Evolutionary conservation across 2,329 filamentous ascomycete genomes (phyloP), one percentile per base, ranked within the genome.

Genomic region (Curvularia hawaiiensis): DNA sequence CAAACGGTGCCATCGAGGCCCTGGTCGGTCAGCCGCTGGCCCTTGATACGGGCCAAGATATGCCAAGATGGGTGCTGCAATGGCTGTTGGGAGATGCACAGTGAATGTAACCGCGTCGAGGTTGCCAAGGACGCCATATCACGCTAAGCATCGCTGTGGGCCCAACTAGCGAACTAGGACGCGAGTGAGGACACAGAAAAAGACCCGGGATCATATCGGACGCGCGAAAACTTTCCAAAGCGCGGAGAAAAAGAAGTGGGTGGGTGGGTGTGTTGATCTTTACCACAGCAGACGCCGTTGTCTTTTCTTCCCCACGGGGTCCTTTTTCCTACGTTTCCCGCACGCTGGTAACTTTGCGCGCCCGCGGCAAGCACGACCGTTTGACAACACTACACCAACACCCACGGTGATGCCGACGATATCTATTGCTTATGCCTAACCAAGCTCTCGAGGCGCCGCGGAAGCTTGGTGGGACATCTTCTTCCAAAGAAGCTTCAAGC

Each of bases 31-130:
- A 68, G 60, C 51, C 61, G 65, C 53, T 60, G 59, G 60, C 45
- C 62, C 63, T 64, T 60, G 65, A 62, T 63, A 63, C 54, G 45
- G 55, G 71, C 72, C 73, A 73, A 74, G 71, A 55, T 38, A 47
- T 61, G 71, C 71, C 71, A 71, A 74, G 71, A 41, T 61, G 54
- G 62, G 61, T 57, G 61, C 62, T 65, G 58, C 49, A 63, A 60
- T 58, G 63, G 59, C 60, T 68, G 58, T 58, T 61, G 61, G 58
- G 52, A 45, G 44, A 54, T 38, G 44, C 22, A 47, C 50, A 53
- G 39, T 50, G 40, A 50, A 66, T 70, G 70, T 65, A 70, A 69
- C 69, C 63, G 54, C 56, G 51, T 59, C 48, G 30, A 51, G 61
- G 26, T 40, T 52, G 71, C 64, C 66, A 72, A 71, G 71, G 16